phyloP scores from a whole-genome alignment of 2,329 filamentous ascomycete genomes.

The Aspergillus thermomutatus region DNA sequence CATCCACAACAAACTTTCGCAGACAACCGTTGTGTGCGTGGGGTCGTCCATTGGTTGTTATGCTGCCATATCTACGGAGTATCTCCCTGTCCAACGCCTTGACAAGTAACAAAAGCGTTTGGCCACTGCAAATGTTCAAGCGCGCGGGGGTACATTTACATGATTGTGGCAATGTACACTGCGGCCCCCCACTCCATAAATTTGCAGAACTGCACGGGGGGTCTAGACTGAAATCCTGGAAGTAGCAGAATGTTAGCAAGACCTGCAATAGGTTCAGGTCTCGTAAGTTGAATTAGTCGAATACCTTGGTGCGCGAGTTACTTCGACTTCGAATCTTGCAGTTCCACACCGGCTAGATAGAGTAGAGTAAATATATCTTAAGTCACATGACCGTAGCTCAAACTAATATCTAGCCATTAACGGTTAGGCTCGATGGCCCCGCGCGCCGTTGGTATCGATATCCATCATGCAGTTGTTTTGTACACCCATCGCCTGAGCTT shows the following conservation, averaged over 20 bases:
- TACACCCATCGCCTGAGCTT: neutral
- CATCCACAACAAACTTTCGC: neutral
- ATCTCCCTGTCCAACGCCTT: neutral
- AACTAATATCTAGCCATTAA: neutral
- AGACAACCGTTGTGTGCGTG: neutral
- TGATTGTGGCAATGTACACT: neutral
- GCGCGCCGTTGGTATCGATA: neutral
- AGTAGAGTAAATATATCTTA: neutral
- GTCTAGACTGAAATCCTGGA: neutral
- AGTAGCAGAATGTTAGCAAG: neutral
- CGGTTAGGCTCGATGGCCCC: neutral
- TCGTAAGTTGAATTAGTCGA: neutral
- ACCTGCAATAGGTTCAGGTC: too few relatives aligned
- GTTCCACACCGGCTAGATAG: neutral
- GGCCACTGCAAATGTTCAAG: neutral
- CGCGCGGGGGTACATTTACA: neutral
- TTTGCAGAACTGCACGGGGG: neutral
- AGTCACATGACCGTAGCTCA: neutral
- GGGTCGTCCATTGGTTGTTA: neutral
- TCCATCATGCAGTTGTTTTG: neutral
- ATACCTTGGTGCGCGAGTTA: neutral
- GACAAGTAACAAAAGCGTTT: neutral
- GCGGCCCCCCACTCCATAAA: neutral
- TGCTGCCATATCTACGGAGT: neutral
- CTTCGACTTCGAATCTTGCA: too few relatives aligned